Evolutionary conservation across 441 rosid species (phyloP).

Genomic region (Adansonia grandidieri): DNA sequence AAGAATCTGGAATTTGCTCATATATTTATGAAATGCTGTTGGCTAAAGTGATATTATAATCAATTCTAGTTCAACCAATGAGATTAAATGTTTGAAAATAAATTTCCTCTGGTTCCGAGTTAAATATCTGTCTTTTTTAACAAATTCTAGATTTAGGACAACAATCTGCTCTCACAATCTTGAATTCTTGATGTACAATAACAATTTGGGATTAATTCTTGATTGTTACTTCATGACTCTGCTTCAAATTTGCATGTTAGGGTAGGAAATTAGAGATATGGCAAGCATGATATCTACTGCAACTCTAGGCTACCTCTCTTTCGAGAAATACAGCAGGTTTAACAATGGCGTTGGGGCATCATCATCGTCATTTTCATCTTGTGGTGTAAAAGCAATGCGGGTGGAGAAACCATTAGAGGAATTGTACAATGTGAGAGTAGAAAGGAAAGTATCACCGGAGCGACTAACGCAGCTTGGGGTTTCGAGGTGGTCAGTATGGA

Average conservation of each 20-base stretch:
- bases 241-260: background rate
- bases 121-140: background rate
- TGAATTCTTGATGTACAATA: background rate
- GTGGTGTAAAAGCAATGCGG: conserved; percentile 56
- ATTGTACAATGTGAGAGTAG: conserved; percentile 78
- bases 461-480: conserved; percentile 78
- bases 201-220: background rate
- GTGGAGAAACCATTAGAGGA: conserved; percentile 76
- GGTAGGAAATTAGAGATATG: conserved; percentile 31
- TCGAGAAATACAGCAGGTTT: conserved; percentile 37
- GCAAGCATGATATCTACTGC: conserved; percentile 51
- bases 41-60: background rate
- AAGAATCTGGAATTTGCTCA: background rate
- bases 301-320: conserved; percentile 39
- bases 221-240: background rate
- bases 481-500: conserved; percentile 89
- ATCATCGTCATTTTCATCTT: conserved; percentile 19
- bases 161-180: background rate
- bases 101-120: background rate
- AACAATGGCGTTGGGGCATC: conserved; percentile 24
- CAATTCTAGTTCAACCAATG: background rate
- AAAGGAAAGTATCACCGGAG: conserved; percentile 57
- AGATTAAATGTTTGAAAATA: background rate
- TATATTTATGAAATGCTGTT: background rate
- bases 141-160: background rate